Base-by-base conservation (phyloP, 352 stramenopile genomes). In the Pythium monospermum region DNA sequence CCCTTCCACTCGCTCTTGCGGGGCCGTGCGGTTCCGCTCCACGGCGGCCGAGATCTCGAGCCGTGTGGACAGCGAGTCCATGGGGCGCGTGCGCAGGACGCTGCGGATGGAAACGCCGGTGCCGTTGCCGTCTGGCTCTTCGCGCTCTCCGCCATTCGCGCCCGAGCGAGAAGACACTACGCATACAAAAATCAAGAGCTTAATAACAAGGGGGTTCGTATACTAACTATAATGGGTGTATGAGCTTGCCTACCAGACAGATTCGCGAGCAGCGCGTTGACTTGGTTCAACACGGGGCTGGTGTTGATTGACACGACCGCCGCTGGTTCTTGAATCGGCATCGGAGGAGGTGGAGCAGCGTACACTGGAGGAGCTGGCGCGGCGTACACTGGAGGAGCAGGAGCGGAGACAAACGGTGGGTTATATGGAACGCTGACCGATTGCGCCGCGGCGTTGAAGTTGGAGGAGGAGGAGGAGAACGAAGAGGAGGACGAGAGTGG, bases 31-130 rank as follows among this genome's bases (percentile, higher is more conserved):
- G 66, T 88, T 93, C 16, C 69, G 60, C 26, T 91, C 77, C 25
- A 93, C 65, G 0, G 75, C 79, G 11, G 64, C 68, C 3, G 82
- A 87, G 43, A 93, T 93, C 57, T 74, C 67, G 27, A 90, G 49
- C n/a, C 73, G 73, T 25, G 80, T 82, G 25, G 67, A 72, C 16
- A 93, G 36, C 32, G 79, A 84, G 54, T 91, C 78, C 77, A 93
- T 90, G 53, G 85, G 78, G 8, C 79, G 79, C 25, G 77, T 58
- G 6, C 57, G 63, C 7, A 73, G 46, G 21, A 91, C 64, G 26
- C 66, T 69, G 43, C 68, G 73, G 32, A 93, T 68, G n/a, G 44
- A 51, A 19, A 93, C 66, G 22, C 82, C 79, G 0, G 61, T 55
- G 16, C 82, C 82, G 16, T 68, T 81, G 7, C 82, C 82, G 55